Conservation (phyloP, 768 basidiomycete species). For the Amanita molliuscula region DNA sequence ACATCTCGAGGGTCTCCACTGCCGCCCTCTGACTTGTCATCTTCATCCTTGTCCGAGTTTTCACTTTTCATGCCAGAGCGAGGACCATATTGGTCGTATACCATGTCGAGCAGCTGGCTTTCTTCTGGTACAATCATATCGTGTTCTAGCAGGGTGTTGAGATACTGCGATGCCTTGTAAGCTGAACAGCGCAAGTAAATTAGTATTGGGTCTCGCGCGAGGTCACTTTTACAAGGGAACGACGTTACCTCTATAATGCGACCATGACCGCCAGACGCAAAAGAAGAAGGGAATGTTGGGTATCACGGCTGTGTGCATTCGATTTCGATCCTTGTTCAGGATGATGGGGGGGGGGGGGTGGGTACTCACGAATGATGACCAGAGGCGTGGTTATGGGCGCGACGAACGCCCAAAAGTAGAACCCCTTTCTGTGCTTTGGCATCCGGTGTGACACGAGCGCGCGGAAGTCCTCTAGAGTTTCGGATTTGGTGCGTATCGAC, state of each 20-base stretch:
- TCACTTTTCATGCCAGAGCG: background rate
- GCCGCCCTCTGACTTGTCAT: background rate
- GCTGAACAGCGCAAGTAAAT: constrained; percentile 25
- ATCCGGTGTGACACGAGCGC: constrained; percentile 41
- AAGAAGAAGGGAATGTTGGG: constrained; percentile 84
- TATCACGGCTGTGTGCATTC: constrained; percentile 44
- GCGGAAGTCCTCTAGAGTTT: constrained; percentile 36
- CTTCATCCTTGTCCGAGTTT: constrained; percentile 3
- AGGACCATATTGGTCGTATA: constrained; percentile 29
- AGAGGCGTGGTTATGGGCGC: constrained; percentile 72
- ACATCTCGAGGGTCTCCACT: constrained; percentile 13
- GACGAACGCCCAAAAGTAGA: constrained; percentile 53
- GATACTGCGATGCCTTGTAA: constrained; percentile 60
- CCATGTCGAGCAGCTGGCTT: constrained; percentile 40
- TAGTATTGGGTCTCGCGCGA: background rate
- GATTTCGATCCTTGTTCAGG: background rate
- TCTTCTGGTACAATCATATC: constrained; percentile 47
- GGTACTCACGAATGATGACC: constrained; percentile 57
- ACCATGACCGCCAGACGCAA: constrained; percentile 79
- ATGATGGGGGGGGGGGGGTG: background rate
- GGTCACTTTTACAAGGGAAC: background rate
- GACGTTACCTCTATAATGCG: constrained; percentile 60
- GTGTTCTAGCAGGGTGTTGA: constrained; percentile 46
- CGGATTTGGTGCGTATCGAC: constrained; percentile 22
- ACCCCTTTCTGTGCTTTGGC: constrained; percentile 57